Base-by-base conservation (phyloP, 495 filamentous ascomycete species). In the Annulohypoxylon maeteangense region DNA sequence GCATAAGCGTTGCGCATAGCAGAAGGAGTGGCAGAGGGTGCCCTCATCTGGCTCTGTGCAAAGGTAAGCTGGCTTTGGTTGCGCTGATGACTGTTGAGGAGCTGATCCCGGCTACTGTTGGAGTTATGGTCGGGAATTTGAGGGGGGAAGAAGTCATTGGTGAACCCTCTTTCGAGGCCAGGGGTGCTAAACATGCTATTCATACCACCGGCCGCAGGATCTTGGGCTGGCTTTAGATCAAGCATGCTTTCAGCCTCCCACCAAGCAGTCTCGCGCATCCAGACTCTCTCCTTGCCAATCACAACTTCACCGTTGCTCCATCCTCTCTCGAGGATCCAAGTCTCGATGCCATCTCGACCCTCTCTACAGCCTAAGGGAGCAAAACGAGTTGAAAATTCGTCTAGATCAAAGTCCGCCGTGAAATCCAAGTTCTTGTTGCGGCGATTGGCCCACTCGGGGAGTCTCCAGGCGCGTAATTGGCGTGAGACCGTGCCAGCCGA, bases 221-320 rank as follows among this genome's bases (percentile, higher is more conserved):
- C 73, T 29, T 75, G 70, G 11, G 61, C 45, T 0, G 92, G 89
- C 78, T 96, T 97, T 63, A 98, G 80, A 76, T 99, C 95, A 27
- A 98, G 89, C 92, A 97, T 97, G 65, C 88, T 92, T 79, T 99
- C 95, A 10, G 94, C 94, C 79, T 98, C 96, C 94, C 95, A 97
- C 95, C 95, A 99, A 8, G 93, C 90, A 53, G 83, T 88, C 77
- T 99, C 95, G 44, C 95, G 86, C 85, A 98, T 94, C 95, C 95
- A 99, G 38, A 99, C 90, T 4, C 95, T 89, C 78, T 97, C 92
- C 38, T 89, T 87, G 59, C 95, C 95, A 44, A 99, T 84, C 20
- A 96, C 88, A 2, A 98, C 95, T 76, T 98, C 96, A 27, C 95
- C 95, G 74, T 99, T 98, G 79, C 93, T 97, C 95, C 95, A 99